Evolutionary conservation across 306 rosid species (phyloP).

Genomic region (Quercus glauca): DNA sequence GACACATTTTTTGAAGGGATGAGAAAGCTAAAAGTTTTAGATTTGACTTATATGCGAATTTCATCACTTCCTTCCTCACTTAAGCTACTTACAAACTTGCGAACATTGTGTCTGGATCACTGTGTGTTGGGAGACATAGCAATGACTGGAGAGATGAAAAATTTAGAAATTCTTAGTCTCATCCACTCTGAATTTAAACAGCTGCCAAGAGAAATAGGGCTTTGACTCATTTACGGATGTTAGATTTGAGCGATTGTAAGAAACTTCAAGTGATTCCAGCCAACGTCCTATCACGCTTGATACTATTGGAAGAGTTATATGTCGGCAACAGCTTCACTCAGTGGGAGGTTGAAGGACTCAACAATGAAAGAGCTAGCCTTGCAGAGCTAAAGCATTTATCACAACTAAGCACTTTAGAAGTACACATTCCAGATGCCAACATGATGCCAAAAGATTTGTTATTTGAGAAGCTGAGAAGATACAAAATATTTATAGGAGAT

Average conservation of each 20-base stretch:
- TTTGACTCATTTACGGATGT: neutral
- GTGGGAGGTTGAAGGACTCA: neutral
- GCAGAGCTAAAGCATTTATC: neutral
- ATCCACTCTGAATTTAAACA: fast-evolving
- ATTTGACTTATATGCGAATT: neutral
- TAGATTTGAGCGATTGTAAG: neutral
- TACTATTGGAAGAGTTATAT: neutral
- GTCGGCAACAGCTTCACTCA: neutral
- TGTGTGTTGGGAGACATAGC: neutral
- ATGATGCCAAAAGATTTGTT: neutral
- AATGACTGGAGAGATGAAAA: neutral
- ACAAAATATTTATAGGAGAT: neutral
- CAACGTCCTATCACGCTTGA: slow-evolving; percentile 10
- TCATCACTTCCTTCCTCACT: neutral
- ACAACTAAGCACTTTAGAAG: neutral
- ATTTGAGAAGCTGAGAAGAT: neutral
- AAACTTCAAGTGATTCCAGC: slow-evolving; percentile 9
- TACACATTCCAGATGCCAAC: neutral
- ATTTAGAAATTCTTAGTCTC: slow-evolving; percentile 12
- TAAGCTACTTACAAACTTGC: neutral
- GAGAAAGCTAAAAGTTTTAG: neutral
- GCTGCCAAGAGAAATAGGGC: neutral
- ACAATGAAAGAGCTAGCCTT: neutral
- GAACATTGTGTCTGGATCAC: neutral
- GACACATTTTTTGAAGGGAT: neutral